A percentile compares a stretch with the other conserved stretches of the same genome.
Conservation (phyloP, 2,329 filamentous ascomycete species). For the Rachicladosporium sp. region DNA sequence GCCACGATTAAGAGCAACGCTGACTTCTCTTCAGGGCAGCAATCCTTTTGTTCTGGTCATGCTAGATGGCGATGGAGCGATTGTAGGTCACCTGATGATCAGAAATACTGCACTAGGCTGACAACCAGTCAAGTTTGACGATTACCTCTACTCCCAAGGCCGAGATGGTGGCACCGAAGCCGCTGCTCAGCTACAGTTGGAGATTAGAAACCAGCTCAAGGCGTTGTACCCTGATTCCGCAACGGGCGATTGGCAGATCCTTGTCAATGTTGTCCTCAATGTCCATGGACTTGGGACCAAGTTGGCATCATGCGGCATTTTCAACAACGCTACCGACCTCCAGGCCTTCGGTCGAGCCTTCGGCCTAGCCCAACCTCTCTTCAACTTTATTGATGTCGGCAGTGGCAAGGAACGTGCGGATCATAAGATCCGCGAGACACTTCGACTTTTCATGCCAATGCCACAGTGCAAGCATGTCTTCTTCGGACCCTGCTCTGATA, state of each 20-base stretch:
- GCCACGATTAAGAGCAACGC: not conserved
- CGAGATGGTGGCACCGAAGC: constrained; percentile 35
- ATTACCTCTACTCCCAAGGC: constrained; percentile 29
- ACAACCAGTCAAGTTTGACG: constrained; percentile 28
- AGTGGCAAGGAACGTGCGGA: constrained; percentile 35
- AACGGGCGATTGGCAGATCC: constrained; percentile 31
- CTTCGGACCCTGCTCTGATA: constrained; percentile 37
- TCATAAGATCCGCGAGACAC: constrained; percentile 35
- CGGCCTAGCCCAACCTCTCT: constrained; percentile 31
- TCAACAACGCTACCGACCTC: constrained; percentile 28
- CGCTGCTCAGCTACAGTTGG: constrained; percentile 30
- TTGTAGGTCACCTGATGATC: constrained; percentile 21
- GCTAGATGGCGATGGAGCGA: constrained; percentile 39
- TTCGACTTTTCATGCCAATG: constrained; percentile 34
- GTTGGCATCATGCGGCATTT: constrained; percentile 28
- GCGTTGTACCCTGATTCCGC: constrained; percentile 26
- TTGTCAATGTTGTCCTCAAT: constrained; percentile 36
- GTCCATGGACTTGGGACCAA: constrained; percentile 33
- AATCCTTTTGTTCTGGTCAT: constrained; percentile 35
- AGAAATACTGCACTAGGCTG: not conserved
- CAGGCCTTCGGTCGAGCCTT: constrained; percentile 32
- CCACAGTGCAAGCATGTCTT: constrained; percentile 34
- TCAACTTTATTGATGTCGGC: constrained; percentile 37
- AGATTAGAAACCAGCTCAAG: constrained; percentile 31
- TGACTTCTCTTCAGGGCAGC: constrained; percentile 11